Conservation (phyloP, 1,284 basidiomycete genomes). For the Heterobasidion annosum region DNA sequence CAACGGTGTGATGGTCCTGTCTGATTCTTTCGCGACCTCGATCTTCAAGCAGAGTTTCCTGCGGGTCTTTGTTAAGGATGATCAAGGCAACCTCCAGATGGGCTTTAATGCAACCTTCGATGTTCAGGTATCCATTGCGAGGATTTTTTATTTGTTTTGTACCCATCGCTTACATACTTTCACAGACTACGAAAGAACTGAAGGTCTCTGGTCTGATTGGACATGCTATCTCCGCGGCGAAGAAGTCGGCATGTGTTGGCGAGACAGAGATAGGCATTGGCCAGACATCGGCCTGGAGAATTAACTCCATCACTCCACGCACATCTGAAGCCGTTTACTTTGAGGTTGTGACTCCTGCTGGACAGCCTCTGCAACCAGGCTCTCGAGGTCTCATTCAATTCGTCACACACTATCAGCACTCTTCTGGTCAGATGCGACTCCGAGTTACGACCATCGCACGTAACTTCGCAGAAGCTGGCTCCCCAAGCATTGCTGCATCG, state of each 20-base stretch:
- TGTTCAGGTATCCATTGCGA: conserved; percentile 58
- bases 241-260: conserved; percentile 94
- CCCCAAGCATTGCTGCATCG: conserved; percentile 85
- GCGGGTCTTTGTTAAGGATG: conserved; percentile 90
- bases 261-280: conserved; percentile 99
- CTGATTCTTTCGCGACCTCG: conserved; percentile 96
- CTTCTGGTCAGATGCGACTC: conserved; percentile 89
- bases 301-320: conserved; percentile 85
- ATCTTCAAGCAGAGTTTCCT: conserved; percentile 99
- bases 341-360: conserved; percentile 98
- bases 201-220: conserved; percentile 98
- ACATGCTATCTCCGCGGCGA: conserved; percentile 94
- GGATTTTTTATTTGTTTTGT: conserved; percentile 12
- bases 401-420: conserved; percentile 97
- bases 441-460: conserved; percentile 96
- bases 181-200: conserved; percentile 94
- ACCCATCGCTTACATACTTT: not conserved
- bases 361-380: conserved; percentile 86
- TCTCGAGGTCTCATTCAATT: conserved; percentile 97
- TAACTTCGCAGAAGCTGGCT: conserved; percentile 95
- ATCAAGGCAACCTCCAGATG: conserved; percentile 90
- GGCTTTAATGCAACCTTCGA: conserved; percentile 99
- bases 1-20: conserved; percentile 93
- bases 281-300: conserved; percentile 98
- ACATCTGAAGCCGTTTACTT: conserved; percentile 95